Conservation (phyloP, 129 eudicot species). For the Pulicaria dysenterica region DNA sequence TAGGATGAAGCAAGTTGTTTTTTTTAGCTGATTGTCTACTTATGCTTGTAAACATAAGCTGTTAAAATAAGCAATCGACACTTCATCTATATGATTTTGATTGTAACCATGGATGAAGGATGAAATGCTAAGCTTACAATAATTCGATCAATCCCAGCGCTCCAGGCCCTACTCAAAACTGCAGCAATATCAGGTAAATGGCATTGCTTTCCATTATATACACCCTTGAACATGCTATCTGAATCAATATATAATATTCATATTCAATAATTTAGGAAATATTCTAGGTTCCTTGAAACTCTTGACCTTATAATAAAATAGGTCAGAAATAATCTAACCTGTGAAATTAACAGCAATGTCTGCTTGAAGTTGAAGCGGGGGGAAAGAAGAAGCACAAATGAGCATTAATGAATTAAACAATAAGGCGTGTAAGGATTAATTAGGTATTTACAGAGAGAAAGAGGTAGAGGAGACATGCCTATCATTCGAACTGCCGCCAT, state of each 20-base stretch:
- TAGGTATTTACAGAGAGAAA: conserved; percentile 3
- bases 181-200: conserved; percentile 78
- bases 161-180: conserved; percentile 89
- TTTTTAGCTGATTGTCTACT: no score
- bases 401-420: neutral
- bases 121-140: conserved; percentile 46
- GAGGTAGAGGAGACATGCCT: conserved; percentile 45
- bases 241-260: conserved; percentile 28
- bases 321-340: conserved; percentile 42
- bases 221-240: conserved; percentile 96
- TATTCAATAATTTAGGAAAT: neutral
- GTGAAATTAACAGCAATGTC: conserved; percentile 97
- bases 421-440: neutral
- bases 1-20: no score
- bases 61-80: no score
- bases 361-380: conserved; percentile 34
- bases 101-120: neutral
- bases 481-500: conserved; percentile 81
- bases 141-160: conserved; percentile 94
- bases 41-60: no score
- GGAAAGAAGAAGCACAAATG: conserved; percentile 3
- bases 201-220: conserved; percentile 87
- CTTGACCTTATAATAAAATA: neutral
- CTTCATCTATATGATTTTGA: neutral
- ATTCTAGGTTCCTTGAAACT: neutral